Base-by-base conservation (phyloP, 805 yeast species). In the Nakazawaea peltata region DNA sequence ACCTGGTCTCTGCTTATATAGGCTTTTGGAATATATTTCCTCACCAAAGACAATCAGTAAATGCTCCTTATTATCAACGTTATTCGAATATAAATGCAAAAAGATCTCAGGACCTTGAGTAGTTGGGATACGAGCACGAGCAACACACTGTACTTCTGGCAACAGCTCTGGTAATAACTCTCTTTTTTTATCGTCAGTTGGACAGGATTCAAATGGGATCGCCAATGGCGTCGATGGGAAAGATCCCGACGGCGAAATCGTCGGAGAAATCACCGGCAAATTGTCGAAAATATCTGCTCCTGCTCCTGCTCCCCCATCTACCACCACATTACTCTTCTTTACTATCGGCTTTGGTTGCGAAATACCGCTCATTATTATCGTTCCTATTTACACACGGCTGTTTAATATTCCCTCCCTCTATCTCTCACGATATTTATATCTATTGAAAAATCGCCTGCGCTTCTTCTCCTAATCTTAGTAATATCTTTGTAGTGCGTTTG, bases 21-120 rank as follows among this genome's bases (percentile, higher is more conserved):
- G 62, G 3, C 86, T 65, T 50, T 71, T 68, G 2, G 95, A 85
- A 45, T 95, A 69, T 35, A 92, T 80, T 45, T 82, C 81, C 50
- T 86, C 95, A 8, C 97, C 97, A 61, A 92, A 90, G 4, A 92
- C 98, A 40, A 92, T 90, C 5, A 98, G 98, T 49, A 92, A 61
- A 59, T 92, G 99, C 58, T 92, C 99, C 55, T 92, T 92, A 33
- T 76, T 67, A 58, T 92, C 99, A 37, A 81, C 61, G 51, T 86
- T 76, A 54, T 92, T 92, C 32, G 81, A 69, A 59, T 92, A 92
- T 24, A 92, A 59, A 60, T 92, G 98, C 37, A 92, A 63, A 49
- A 87, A 92, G 34, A 90, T 87, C 52, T 92, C 98, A 1, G 94
- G 87, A 3, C 97, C 97, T 36, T 78, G 77, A 1, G 95, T 87